Base-by-base conservation (phyloP, 2,329 filamentous ascomycete species). In the Colletotrichum chlorophyti region DNA sequence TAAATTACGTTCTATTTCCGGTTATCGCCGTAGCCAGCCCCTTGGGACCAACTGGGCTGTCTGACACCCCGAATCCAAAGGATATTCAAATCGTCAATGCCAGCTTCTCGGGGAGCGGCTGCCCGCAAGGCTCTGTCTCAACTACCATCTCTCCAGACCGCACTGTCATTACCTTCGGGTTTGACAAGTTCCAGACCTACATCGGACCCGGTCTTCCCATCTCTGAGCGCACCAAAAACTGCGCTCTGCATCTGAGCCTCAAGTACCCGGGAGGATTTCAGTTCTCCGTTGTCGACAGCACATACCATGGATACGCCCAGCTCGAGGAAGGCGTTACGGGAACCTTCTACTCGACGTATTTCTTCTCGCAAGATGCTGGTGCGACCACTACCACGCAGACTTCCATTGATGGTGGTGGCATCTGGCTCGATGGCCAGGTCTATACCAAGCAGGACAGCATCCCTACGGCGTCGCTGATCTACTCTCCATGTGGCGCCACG, bases 271-370 rank as follows among this genome's bases (percentile, higher is more conserved):
- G 75, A 34, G 77, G 77, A 58, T 79, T 78, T 70, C 76, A 79
- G 66, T 79, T 75, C 68, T 68, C 76, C 41, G 70, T 79, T 17
- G 72, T 79, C 35, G 75, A 79, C 64, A 76, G 74, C 61, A 79
- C 76, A n/a, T 79, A 79, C 70, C 77, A 79, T 71, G 77, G 77
- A 58, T 79, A 76, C 58, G 77, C 77, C 2, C 76, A 77, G 67
- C 73, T 79, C n/a, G 77, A 79, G 47, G 50, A 64, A 48, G 76
- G 76, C 34, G 72, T 79, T 47, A 77, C 74, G 6, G 76, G 76
- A 24, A 74, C 70, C 47, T 79, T 79, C 68, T 75, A 73, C 65
- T 77, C 74, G 65, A 79, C 76, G 38, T 79, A 79, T 69, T 79
- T 76, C 70, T 79, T 79, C 70, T 75, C 71, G 35, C 76, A 79